Conservation (phyloP, 2,329 filamentous ascomycete species). For the Fusarium pseudonygamai region DNA sequence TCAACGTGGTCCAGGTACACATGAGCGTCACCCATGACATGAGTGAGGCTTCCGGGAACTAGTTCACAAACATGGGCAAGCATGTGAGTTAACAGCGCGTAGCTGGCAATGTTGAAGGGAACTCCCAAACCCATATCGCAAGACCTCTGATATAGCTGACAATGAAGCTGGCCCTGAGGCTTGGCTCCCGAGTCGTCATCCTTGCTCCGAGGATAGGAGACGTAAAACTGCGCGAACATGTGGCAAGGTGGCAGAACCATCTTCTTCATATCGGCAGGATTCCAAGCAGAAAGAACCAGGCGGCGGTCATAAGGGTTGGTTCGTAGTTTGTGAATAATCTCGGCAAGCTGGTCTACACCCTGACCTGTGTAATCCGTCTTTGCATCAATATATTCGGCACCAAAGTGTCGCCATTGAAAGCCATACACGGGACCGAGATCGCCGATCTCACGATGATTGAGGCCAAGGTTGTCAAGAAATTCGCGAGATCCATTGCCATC, state of each 20-base stretch:
- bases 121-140: conserved; percentile 98
- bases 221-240: conserved; percentile 98
- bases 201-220: conserved; percentile 70
- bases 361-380: conserved; percentile 84
- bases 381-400: conserved; percentile 84
- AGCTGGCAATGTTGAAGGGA: conserved; percentile 97
- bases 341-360: conserved; percentile 91
- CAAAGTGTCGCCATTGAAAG: conserved; percentile 99
- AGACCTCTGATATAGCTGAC: conserved; percentile 89
- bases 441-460: conserved; percentile 82
- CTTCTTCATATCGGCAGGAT: conserved; percentile 82
- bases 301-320: conserved; percentile 87
- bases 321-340: conserved; percentile 87
- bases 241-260: conserved; percentile 97
- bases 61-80: conserved; percentile 87
- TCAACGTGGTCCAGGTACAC: conserved; percentile 94
- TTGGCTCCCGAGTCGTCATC: conserved; percentile 48
- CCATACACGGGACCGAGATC: conserved; percentile 97
- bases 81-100: conserved; percentile 95
- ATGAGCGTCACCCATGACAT: conserved; percentile 98
- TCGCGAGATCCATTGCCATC: conserved; percentile 94
- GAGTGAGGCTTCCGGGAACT: conserved; percentile 85
- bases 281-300: conserved; percentile 94
- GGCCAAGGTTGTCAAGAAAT: conserved; percentile 86
- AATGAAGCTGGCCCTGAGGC: conserved; percentile 78